A percentile compares a stretch with the other conserved stretches of the same genome.
These are phyloP conservation scores for Podila clonocystis DNA, from an alignment of 192 early-diverging fungal species.

Conservation along the genomic window DNA sequence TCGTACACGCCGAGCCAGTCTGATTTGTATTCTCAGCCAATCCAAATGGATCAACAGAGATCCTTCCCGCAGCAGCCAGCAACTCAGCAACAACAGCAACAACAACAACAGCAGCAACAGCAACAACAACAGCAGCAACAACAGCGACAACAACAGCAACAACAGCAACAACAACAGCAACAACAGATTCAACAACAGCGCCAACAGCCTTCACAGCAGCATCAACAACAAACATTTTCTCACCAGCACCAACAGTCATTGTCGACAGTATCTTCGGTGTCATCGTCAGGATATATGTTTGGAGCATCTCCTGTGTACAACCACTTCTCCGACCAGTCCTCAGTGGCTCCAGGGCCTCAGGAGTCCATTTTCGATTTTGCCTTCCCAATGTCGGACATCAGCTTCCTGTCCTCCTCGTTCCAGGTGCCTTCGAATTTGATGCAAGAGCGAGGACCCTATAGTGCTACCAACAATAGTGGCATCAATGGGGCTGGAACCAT, in stretches of 20 bases:
- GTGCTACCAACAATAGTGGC: not conserved
- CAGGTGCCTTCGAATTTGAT: conserved; percentile 40
- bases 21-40: not conserved
- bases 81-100: conserved; percentile 4
- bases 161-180: not conserved
- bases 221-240: not conserved
- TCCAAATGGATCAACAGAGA: not conserved
- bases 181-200: conserved; percentile 28
- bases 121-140: conserved; percentile 28
- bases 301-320: conserved; percentile 30
- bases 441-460: not conserved
- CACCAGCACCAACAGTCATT: conserved; percentile 12
- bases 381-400: conserved; percentile 37
- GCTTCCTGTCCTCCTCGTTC: conserved; percentile 44
- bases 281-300: conserved; percentile 12
- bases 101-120: conserved; percentile 30
- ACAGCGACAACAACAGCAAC: conserved; percentile 9
- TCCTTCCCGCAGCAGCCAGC: not conserved
- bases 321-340: conserved; percentile 3
- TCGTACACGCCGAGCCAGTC: not conserved
- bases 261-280: not conserved
- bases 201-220: conserved; percentile 17
- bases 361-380: conserved; percentile 52
- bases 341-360: conserved; percentile 6
- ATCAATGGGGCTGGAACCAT: not conserved